Evolutionary conservation across 352 stramenopile species (phyloP).

Genomic region (Phytophthora pinifolia): DNA sequence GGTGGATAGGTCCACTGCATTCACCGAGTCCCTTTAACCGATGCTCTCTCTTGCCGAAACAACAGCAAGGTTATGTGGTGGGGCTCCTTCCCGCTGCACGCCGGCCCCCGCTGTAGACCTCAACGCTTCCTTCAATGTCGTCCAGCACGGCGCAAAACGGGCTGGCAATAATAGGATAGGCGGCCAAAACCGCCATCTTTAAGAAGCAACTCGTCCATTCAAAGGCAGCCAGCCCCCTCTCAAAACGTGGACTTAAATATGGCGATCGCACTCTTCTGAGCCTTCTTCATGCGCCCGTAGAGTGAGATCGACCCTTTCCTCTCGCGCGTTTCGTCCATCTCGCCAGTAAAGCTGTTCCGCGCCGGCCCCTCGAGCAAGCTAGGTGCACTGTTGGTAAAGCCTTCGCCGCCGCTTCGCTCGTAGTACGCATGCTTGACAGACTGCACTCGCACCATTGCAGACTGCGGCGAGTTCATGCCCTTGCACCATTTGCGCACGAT

Average conservation of each 20-base stretch:
- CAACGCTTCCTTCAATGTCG: neutral
- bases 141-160: neutral
- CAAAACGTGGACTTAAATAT: conserved; percentile 87
- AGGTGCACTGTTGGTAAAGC: conserved; percentile 26
- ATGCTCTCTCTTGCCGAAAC: neutral
- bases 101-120: too few relatives aligned
- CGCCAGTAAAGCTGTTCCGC: conserved; percentile 25
- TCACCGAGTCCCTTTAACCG: conserved; percentile 8
- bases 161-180: conserved; percentile 24
- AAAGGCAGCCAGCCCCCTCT: conserved; percentile 14
- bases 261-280: conserved; percentile 73
- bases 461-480: conserved; percentile 76
- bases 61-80: neutral
- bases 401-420: conserved; percentile 27
- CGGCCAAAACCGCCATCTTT: conserved; percentile 11
- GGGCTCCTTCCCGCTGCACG: too few relatives aligned
- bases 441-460: conserved; percentile 72
- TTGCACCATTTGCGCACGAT: conserved; percentile 86
- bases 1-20: conserved; percentile 19
- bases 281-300: conserved; percentile 84
- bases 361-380: conserved; percentile 18
- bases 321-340: conserved; percentile 18
- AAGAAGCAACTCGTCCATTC: neutral
- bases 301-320: conserved; percentile 54
- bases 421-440: conserved; percentile 53